Base-by-base conservation (phyloP, 73 alveolate genomes). In the Breviolum minutum region DNA sequence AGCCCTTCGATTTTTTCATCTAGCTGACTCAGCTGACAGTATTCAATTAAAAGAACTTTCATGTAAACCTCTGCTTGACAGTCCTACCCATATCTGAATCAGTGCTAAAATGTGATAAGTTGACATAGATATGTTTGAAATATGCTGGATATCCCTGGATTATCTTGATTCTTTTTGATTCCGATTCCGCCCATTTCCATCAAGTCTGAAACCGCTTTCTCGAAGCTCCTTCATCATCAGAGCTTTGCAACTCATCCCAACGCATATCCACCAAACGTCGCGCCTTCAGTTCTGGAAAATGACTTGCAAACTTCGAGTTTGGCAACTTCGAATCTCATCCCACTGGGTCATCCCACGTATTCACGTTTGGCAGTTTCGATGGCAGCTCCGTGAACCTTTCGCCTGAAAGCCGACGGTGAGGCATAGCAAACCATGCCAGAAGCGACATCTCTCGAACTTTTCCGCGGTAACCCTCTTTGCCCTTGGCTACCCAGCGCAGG, bases 181-280 rank as follows among this genome's bases (percentile, higher is more conserved):
- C 5, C 54, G 54, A 40, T 40, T 40, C 54, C n/a, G n/a, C n/a
- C 54, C 54, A 40, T 40, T 1, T 26, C 1, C 0, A 29, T 24
- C 32, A 7, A 11, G 29, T 14, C 84, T 9, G 17, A 74, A 74
- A 14, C 84, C 32, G 68, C 27, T 16, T 24, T 17, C 14, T 66
- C 30, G 61, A 8, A 26, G 22, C 32, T 68, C 97, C 97, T 90
- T 73, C 64, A 20, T 90, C 97, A 32, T 80, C 81, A 76, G 63
- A 54, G 76, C 97, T 90, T 24, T 90, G 88, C 32, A 90, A 74
- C 88, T 90, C 97, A 19, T 90, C 97, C 97, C 97, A 90, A 66
- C 97, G 97, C 61, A 81, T 70, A 87, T 90, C 97, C 87, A 90
- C 97, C 62, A 90, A 63, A 16, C 97, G 97, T 26, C 97, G 97